phyloP scores from a whole-genome alignment of 1,284 basidiomycete species.

The Rhodotorula sp. region DNA sequence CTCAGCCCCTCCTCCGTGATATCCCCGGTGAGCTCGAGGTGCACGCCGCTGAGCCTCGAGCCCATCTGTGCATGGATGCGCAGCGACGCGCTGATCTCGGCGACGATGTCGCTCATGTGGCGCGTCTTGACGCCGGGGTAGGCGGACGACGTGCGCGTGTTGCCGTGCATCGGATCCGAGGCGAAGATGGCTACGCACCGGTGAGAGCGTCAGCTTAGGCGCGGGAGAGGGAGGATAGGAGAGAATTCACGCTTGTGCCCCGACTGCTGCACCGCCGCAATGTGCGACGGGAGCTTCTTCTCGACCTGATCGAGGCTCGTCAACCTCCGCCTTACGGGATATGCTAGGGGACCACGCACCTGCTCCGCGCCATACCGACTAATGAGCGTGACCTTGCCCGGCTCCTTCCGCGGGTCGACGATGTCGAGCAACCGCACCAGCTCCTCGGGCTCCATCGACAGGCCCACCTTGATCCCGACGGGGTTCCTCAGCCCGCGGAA shows the following conservation, averaged over 20 bases:
- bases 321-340: background rate
- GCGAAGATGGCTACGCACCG: constrained; percentile 74
- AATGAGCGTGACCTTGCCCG: constrained; percentile 84
- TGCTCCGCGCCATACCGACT: constrained; percentile 89
- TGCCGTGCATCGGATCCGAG: constrained; percentile 93
- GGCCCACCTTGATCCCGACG: constrained; percentile 95
- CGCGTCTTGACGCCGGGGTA: constrained; percentile 69
- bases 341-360: constrained; percentile 53
- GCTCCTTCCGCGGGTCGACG: constrained; percentile 80
- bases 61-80: constrained; percentile 71
- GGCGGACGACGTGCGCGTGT: constrained; percentile 69
- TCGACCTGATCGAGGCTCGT: constrained; percentile 61
- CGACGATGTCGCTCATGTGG: constrained; percentile 86
- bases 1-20: constrained; percentile 88
- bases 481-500: constrained; percentile 78
- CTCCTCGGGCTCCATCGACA: constrained; percentile 78
- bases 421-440: constrained; percentile 77
- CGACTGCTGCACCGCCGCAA: constrained; percentile 76
- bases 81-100: constrained; percentile 79
- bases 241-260: constrained; percentile 61
- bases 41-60: constrained; percentile 87
- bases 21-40: constrained; percentile 95
- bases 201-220: background rate
- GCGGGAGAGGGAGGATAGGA: background rate
- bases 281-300: constrained; percentile 74